phyloP scores from a whole-genome alignment of 2,329 filamentous ascomycete species.

The Biscogniauxia sp. region DNA sequence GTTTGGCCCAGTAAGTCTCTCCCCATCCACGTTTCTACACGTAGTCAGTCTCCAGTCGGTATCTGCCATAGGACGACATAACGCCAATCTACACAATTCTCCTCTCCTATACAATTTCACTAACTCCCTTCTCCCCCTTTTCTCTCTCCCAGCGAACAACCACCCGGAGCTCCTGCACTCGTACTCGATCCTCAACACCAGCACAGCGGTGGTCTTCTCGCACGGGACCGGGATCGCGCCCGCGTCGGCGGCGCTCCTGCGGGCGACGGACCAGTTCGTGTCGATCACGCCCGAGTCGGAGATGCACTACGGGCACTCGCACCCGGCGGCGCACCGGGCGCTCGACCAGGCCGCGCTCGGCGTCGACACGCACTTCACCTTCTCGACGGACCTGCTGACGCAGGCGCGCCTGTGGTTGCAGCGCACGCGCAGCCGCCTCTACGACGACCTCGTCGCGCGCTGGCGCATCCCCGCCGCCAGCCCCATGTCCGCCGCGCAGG shows the following conservation, averaged over 20 bases:
- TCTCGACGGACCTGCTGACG: constrained; percentile 47
- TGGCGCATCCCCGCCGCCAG: constrained; percentile 45
- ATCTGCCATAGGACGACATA: too few species aligned
- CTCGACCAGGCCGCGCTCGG: constrained; percentile 53
- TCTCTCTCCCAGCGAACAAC: constrained; percentile 28
- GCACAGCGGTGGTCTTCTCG: constrained; percentile 50
- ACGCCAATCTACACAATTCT: too few species aligned
- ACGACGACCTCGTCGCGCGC: constrained; percentile 35
- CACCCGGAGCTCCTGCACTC: constrained; percentile 38
- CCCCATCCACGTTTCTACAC: not conserved
- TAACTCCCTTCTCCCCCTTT: not conserved
- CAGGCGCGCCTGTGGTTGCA: constrained; percentile 57
- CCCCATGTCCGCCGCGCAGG: constrained; percentile 53
- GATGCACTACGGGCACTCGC: constrained; percentile 56
- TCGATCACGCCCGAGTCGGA: constrained; percentile 59
- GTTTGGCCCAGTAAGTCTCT: constrained; percentile 37
- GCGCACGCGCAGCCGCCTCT: constrained; percentile 38
- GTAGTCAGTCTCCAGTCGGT: too few species aligned
- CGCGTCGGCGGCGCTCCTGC: constrained; percentile 40
- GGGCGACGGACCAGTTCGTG: constrained; percentile 49
- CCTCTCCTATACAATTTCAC: not conserved
- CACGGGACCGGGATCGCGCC: constrained; percentile 47
- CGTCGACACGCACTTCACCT: constrained; percentile 54
- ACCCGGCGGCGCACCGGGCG: constrained; percentile 41
- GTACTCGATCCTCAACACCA: constrained; percentile 40